Percentiles rank a stretch among this genome's conserved stretches.
Conservation (phyloP, 495 filamentous ascomycete genomes). For the Wilcoxina mikolae region DNA sequence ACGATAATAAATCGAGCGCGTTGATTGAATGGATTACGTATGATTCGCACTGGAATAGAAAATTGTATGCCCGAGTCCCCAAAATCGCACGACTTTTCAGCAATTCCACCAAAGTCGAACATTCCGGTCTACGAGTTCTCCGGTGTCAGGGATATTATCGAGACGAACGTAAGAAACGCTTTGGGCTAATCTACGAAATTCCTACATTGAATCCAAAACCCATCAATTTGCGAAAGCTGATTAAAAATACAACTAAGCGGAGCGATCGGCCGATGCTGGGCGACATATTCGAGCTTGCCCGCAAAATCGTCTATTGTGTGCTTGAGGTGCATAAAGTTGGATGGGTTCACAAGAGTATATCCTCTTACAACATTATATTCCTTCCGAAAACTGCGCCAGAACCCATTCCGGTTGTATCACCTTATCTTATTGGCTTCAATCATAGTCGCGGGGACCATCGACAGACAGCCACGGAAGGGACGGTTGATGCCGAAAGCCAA, state of each 20-base stretch:
- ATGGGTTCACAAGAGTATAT: conserved; percentile 15
- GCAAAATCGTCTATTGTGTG: not conserved
- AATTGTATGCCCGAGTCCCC: not conserved
- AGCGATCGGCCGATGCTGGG: not conserved
- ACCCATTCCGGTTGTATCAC: not conserved
- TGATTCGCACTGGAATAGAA: not conserved
- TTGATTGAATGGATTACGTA: not conserved
- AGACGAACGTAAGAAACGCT: not conserved
- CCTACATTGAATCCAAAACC: not conserved
- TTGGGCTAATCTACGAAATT: not conserved
- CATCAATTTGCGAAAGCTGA: not conserved
- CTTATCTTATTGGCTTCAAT: conserved; percentile 14
- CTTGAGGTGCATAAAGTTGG: not conserved
- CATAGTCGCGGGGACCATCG: conserved; percentile 9
- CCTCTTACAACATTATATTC: conserved; percentile 9
- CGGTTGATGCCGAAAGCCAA: not conserved
- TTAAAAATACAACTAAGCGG: not conserved
- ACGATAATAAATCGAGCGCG: not conserved
- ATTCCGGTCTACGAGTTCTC: not conserved
- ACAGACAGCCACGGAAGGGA: not conserved
- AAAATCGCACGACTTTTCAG: not conserved
- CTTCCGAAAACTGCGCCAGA: not conserved
- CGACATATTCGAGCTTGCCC: not conserved
- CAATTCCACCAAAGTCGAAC: not conserved
- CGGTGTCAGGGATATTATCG: not conserved